Base-by-base conservation (phyloP, 176 grass and related monocot genomes). In the Panicum miliaceum region DNA sequence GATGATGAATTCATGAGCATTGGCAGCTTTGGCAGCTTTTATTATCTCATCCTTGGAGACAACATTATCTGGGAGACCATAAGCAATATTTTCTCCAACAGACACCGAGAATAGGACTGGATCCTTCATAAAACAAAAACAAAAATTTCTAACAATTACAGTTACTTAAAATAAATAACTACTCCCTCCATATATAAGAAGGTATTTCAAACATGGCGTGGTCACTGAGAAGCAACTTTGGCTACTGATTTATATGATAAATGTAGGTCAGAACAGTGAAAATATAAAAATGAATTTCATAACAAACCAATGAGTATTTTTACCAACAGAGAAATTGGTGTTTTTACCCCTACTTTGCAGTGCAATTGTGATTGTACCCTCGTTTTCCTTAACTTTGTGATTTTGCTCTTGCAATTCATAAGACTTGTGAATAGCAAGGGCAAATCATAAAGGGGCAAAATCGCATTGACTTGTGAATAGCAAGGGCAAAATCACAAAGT, bases 1-100 rank as follows among this genome's bases (percentile, higher is more conserved):
- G 61, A 98, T 90, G 75, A 98, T 98, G 75, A 98, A 98, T 71
- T 98, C 96, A 73, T 98, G 96, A 87, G 96, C 93, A 89, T 98
- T 98, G 45, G 96, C 91, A 65, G 96, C 93, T 88, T 98, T 98
- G 73, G 96, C 93, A 67, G 96, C 96, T 76, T 98, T 98, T 76
- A 98, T 92, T 86, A 98, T 93, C 23, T 93, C 96, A 85, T 95
- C 96, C 74, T 95, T 98, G 29, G 93, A 98, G 76, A 98, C 89
- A 68, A 93, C 83, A 46, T 94, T 89, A 90, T 98, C 89, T 7
- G 96, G 96, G 60, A 98, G 91, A 68, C 96, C 96, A 78, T 95
- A 98, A 69, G 96, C 96, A 82, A 98, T 95, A 78, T 98, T 98
- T 92, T 94, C 96, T 84, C 91, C 91, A 0, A 98, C 87, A 74